Percentiles rank a stretch among this genome's conserved stretches.
phyloP scores from a whole-genome alignment of 2,329 filamentous ascomycete genomes.

The Colletotrichum simmondsii region DNA sequence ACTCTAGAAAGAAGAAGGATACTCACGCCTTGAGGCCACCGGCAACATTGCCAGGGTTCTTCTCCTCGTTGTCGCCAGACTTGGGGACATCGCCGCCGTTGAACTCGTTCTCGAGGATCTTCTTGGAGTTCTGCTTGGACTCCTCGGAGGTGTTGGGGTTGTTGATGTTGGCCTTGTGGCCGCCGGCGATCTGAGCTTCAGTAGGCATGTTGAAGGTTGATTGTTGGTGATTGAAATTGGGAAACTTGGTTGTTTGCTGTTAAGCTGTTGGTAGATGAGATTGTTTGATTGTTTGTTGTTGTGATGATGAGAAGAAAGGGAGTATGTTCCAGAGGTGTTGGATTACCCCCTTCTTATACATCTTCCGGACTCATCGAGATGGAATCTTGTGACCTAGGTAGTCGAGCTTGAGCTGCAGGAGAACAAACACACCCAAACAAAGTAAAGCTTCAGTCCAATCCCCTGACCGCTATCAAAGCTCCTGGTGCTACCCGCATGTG shows the following conservation, averaged over 20 bases:
- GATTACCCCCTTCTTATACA: constrained; percentile 31
- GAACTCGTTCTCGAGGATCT: constrained; percentile 62
- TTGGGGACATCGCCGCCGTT: constrained; percentile 51
- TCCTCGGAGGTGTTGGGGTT: constrained; percentile 67
- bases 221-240: not conserved
- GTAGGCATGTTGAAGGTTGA: constrained; percentile 53
- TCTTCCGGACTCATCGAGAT: not conserved
- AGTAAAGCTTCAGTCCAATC: not conserved
- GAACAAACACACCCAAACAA: not conserved
- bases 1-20: fast-evolving
- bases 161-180: constrained; percentile 69
- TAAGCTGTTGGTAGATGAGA: not conserved
- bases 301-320: not conserved
- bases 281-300: not conserved
- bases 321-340: not conserved
- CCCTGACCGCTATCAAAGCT: not conserved
- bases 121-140: constrained; percentile 64
- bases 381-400: not conserved
- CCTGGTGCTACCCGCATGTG: not conserved
- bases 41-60: constrained; percentile 66
- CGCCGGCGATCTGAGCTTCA: constrained; percentile 62
- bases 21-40: constrained; percentile 63
- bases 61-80: constrained; percentile 49
- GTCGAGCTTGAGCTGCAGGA: not conserved
- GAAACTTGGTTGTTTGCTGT: not conserved